phyloP scores from a whole-genome alignment of 1,284 basidiomycete species.

The Fomitopsis pinicola region DNA sequence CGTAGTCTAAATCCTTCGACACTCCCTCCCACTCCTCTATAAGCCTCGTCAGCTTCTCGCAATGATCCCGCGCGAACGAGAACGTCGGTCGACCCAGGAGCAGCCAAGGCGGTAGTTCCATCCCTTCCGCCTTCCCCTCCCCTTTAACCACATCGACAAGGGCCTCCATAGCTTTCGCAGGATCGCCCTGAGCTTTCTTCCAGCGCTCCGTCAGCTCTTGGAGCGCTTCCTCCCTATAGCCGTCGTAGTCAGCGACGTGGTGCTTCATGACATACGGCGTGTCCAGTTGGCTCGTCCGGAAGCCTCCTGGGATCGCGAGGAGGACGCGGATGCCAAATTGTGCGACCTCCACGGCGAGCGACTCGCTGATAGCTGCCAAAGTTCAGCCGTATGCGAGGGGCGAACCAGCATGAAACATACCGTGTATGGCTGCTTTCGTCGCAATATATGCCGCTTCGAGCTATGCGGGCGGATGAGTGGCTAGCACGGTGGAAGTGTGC shows the following conservation, averaged over 20 bases:
- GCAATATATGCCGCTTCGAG: slow-evolving; percentile 43
- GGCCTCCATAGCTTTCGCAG: slow-evolving; percentile 47
- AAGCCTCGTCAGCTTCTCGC: slow-evolving; percentile 19
- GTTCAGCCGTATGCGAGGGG: neutral
- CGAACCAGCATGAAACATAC: slow-evolving; percentile 23
- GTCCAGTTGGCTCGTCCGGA: slow-evolving; percentile 28
- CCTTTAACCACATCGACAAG: slow-evolving; percentile 56
- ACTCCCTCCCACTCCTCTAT: slow-evolving; percentile 30
- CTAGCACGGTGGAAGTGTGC: neutral
- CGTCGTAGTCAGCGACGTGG: slow-evolving; percentile 28
- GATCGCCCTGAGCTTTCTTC: slow-evolving; percentile 48
- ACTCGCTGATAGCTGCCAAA: slow-evolving; percentile 26
- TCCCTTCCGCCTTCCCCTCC: slow-evolving; percentile 31
- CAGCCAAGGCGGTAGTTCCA: slow-evolving; percentile 20
- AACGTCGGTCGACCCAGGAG: slow-evolving; percentile 24
- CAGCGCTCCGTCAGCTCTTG: slow-evolving; percentile 30
- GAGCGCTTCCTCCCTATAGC: slow-evolving; percentile 19
- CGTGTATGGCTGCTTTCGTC: slow-evolving; percentile 54
- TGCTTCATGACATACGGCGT: slow-evolving; percentile 22
- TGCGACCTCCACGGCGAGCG: slow-evolving; percentile 28
- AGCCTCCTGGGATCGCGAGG: slow-evolving; percentile 30
- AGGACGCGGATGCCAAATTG: slow-evolving; percentile 31
- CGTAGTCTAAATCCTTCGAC: slow-evolving; percentile 25
- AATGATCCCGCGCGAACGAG: slow-evolving; percentile 18
- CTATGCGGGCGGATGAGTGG: neutral